Evolutionary conservation across 75 land plant species (phyloP).

Genomic region (Adiantum capillusveneris): DNA sequence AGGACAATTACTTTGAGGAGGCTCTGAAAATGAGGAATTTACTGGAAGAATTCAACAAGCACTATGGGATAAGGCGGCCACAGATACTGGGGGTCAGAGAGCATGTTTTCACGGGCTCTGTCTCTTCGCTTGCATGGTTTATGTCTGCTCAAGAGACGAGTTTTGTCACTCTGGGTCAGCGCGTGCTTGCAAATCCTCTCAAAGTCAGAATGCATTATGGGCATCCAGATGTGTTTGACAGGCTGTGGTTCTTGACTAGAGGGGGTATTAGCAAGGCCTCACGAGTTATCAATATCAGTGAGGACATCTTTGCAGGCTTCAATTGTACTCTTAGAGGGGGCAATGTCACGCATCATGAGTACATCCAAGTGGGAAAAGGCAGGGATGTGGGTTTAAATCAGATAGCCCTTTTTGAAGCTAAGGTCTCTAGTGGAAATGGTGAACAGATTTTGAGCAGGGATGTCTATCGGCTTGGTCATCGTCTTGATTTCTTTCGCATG

Average conservation of each 20-base stretch:
- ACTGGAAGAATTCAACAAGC: conserved; percentile 28
- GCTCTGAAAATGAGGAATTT: conserved; percentile 38
- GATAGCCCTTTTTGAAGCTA: conserved; percentile 18
- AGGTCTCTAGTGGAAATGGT: conserved; percentile 19
- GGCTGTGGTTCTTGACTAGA: conserved; percentile 31
- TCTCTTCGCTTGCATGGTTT: conserved; percentile 36
- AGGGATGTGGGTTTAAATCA: conserved; percentile 20
- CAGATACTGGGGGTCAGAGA: conserved; percentile 40
- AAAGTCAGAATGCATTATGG: conserved; percentile 41
- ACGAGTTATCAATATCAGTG: conserved; percentile 34
- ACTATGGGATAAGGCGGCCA: conserved; percentile 27
- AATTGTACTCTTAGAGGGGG: conserved; percentile 37
- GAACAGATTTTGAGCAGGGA: conserved; percentile 17
- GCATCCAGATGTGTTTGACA: conserved; percentile 40
- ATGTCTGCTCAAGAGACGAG: conserved; percentile 42
- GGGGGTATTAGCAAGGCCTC: conserved; percentile 45
- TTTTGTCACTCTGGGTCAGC: conserved; percentile 39
- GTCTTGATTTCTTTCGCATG: conserved; percentile 11
- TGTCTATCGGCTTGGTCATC: conserved; percentile 13
- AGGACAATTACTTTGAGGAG: conserved; percentile 40
- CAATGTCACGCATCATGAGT: conserved; percentile 37
- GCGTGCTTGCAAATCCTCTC: conserved; percentile 34
- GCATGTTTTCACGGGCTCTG: conserved; percentile 38
- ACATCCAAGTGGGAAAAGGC: conserved; percentile 21
- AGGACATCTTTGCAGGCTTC: conserved; percentile 40